Percentiles rank a stretch among this genome's conserved stretches.
Evolutionary conservation across 2,329 filamentous ascomycete species (phyloP).

Genomic region (Monascus ruber): DNA sequence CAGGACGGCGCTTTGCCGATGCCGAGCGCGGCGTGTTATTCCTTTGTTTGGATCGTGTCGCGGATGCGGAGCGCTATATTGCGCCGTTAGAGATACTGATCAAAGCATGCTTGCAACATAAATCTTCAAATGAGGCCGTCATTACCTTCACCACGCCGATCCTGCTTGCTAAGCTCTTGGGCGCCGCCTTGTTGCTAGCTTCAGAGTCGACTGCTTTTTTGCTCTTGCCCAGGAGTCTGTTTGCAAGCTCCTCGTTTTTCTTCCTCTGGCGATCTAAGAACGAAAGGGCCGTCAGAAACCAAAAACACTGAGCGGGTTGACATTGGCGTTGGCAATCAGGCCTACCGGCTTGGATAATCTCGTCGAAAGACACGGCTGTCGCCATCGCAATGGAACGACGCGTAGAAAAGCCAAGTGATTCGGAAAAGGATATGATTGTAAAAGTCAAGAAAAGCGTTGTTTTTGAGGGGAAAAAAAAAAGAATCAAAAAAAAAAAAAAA

Average conservation of each 20-base stretch:
- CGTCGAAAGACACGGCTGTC: constrained; percentile 35
- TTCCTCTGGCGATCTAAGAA: constrained; percentile 40
- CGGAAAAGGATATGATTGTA: too few relatives aligned
- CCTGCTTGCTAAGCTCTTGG: constrained; percentile 45
- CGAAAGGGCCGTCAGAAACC: constrained; percentile 4
- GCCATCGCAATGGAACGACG: constrained; percentile 20
- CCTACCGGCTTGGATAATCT: constrained; percentile 42
- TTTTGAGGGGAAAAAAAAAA: too few relatives aligned
- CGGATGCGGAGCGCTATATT: constrained; percentile 30
- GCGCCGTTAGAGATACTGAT: too few relatives aligned
- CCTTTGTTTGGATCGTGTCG: constrained; percentile 25
- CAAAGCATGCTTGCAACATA: too few relatives aligned
- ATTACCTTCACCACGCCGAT: constrained; percentile 47
- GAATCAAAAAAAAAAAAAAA: too few relatives aligned
- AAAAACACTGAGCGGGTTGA: constrained; percentile 1
- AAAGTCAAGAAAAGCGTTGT: too few relatives aligned
- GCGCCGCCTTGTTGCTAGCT: constrained; percentile 29
- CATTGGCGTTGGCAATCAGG: constrained; percentile 4
- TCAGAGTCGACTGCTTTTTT: constrained; percentile 36
- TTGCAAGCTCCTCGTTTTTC: constrained; percentile 46
- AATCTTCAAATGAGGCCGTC: background rate
- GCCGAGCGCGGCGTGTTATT: constrained; percentile 11
- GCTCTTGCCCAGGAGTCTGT: constrained; percentile 46
- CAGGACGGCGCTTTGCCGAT: constrained; percentile 20
- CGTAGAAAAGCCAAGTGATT: too few relatives aligned